A percentile compares a stretch with the other conserved stretches of the same genome.
These are phyloP conservation scores for Pittosporum tobira DNA, from an alignment of 129 eudicot species.

Conservation along the genomic window DNA sequence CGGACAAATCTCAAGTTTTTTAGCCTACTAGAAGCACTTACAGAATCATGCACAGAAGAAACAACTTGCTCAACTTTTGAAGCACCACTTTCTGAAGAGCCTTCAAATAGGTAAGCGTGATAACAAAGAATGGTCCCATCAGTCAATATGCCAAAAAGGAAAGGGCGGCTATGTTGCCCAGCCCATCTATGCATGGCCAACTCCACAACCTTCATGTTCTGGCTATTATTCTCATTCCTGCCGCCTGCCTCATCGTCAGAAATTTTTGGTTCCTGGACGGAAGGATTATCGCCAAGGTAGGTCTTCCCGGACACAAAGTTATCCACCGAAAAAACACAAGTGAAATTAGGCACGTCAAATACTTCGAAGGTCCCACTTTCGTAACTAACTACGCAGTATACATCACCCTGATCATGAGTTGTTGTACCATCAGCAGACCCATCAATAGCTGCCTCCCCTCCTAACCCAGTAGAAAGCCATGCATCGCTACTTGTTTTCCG, in stretches of 20 bases:
- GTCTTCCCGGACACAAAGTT: slow-evolving; percentile 72
- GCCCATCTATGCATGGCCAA: slow-evolving; percentile 92
- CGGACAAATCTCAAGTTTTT: slow-evolving; percentile 80
- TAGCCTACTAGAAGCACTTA: slow-evolving; percentile 70
- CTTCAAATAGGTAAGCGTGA: slow-evolving; percentile 85
- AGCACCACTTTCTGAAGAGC: slow-evolving; percentile 51
- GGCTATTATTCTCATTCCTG: slow-evolving; percentile 48
- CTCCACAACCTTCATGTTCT: slow-evolving; percentile 66
- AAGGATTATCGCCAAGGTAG: slow-evolving; percentile 54
- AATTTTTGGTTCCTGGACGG: slow-evolving; percentile 33
- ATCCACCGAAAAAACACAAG: slow-evolving; percentile 64
- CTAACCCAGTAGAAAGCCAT: slow-evolving; percentile 93
- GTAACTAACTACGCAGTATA: slow-evolving; percentile 74
- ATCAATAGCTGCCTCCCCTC: slow-evolving; percentile 79
- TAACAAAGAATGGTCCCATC: slow-evolving; percentile 94
- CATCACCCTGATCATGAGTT: slow-evolving; percentile 80
- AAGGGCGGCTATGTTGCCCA: slow-evolving; percentile 73
- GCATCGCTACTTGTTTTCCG: slow-evolving; percentile 92
- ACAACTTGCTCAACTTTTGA: slow-evolving; percentile 44
- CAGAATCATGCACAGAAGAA: slow-evolving; percentile 29
- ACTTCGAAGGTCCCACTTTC: slow-evolving; percentile 82
- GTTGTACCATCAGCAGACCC: slow-evolving; percentile 79
- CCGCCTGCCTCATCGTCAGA: slow-evolving; percentile 32
- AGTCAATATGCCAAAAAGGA: slow-evolving; percentile 68
- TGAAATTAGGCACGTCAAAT: slow-evolving; percentile 78